A percentile compares a stretch with the other conserved stretches of the same genome.
Conservation (phyloP, 371 early-diverging fungal genomes). For the Mortierella sp. region DNA sequence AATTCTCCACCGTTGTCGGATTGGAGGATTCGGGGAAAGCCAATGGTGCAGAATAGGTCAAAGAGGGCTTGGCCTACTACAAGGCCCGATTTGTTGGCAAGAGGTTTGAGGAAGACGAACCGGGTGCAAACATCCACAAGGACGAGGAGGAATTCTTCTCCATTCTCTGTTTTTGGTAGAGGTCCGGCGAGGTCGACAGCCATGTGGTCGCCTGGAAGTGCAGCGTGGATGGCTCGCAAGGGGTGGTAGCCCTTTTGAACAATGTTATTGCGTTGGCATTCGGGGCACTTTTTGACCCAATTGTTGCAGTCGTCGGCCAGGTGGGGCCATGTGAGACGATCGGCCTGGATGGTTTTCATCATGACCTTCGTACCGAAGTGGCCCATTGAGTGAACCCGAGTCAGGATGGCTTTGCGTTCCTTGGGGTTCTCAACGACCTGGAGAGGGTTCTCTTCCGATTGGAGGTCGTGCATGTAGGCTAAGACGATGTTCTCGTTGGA, state of each 20-base stretch:
- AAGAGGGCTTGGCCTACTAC: conserved; percentile 12
- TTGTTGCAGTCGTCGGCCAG: conserved; percentile 10
- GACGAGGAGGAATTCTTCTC: conserved; percentile 7
- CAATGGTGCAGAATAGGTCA: conserved; percentile 18
- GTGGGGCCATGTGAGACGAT: conserved; percentile 6
- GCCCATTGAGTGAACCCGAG: conserved; percentile 2
- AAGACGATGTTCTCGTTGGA: background rate
- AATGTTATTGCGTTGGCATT: conserved; percentile 18
- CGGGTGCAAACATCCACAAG: conserved; percentile 28
- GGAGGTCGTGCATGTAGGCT: conserved; percentile 3
- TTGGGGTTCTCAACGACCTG: background rate
- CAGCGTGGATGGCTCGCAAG: conserved; percentile 17
- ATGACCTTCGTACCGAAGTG: conserved; percentile 9
- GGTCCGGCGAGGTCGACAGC: conserved; percentile 20
- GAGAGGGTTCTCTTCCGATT: background rate
- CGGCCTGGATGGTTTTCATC: conserved; percentile 5
- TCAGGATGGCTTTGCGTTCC: background rate
- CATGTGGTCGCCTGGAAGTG: conserved; percentile 22
- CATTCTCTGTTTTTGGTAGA: conserved; percentile 6
- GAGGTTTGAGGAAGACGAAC: conserved; percentile 18
- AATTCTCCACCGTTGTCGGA: conserved; percentile 33
- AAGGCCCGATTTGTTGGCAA: conserved; percentile 12
- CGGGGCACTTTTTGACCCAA: conserved; percentile 13
- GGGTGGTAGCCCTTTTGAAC: conserved; percentile 28
- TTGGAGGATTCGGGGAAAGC: conserved; percentile 19